Percentiles rank a stretch among this genome's conserved stretches.
Conservation (phyloP, 257 asterid species). For the Solanum lignicaule region DNA sequence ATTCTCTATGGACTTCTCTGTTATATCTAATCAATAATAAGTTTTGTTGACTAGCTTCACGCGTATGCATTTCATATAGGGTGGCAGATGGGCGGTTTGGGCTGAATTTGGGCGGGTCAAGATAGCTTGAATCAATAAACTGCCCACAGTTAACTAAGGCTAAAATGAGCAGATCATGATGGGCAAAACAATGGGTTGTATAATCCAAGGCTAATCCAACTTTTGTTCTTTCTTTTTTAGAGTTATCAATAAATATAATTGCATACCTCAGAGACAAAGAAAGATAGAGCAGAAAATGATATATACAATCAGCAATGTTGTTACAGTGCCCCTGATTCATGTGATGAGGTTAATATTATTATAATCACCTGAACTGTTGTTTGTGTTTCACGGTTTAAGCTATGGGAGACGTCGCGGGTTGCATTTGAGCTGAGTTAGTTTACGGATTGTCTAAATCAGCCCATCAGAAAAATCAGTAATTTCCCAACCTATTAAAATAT, state of each 20-base stretch:
- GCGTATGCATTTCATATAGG: not conserved
- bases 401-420: not conserved
- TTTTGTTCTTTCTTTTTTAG: not conserved
- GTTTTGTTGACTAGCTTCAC: not conserved
- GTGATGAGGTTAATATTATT: not conserved
- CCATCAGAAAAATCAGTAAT: not conserved
- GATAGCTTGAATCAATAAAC: not conserved
- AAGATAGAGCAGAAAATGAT: not conserved
- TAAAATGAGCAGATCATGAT: not conserved
- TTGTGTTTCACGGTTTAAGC: not conserved
- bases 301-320: not conserved
- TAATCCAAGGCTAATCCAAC: not conserved
- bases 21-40: not conserved
- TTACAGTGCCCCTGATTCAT: not conserved
- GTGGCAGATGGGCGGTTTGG: not conserved
- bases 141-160: not conserved
- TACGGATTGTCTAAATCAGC: not conserved
- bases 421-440: not conserved
- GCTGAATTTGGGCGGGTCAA: not conserved
- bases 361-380: not conserved
- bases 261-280: not conserved
- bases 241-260: not conserved
- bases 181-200: not conserved
- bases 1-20: not conserved
- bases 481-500: not conserved